A percentile compares a stretch with the other conserved stretches of the same genome.
phyloP scores from a whole-genome alignment of 2,329 filamentous ascomycete genomes.

The Fusarium sororula region DNA sequence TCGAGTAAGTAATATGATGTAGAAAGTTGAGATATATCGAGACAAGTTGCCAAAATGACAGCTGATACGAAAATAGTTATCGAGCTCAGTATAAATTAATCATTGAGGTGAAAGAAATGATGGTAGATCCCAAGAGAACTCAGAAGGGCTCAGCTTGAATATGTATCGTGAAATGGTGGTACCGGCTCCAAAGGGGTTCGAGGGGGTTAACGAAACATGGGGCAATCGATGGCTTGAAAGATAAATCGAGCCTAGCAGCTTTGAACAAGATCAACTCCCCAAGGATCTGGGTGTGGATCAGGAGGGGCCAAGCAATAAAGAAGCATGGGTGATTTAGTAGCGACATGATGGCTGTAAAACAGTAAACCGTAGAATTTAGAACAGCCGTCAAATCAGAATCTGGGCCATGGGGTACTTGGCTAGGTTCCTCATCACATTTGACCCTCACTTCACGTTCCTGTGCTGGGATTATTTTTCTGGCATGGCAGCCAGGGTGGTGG shows the following conservation, averaged over 20 bases:
- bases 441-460: conserved; percentile 33
- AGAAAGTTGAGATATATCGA: background rate
- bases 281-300: conserved; percentile 51
- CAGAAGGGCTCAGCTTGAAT: conserved; percentile 42
- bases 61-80: background rate
- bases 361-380: conserved; percentile 46
- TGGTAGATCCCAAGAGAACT: background rate
- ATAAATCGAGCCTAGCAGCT: conserved; percentile 49
- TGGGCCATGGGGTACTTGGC: conserved; percentile 19
- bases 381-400: conserved; percentile 42
- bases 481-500: conserved; percentile 41
- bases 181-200: conserved; percentile 37
- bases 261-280: conserved; percentile 48
- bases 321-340: conserved; percentile 41
- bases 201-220: conserved; percentile 48
- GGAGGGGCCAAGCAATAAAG: conserved; percentile 43
- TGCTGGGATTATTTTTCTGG: conserved; percentile 40
- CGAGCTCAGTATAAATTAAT: background rate
- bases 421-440: conserved; percentile 31
- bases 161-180: conserved; percentile 44
- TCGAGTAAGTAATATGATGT: background rate
- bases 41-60: background rate
- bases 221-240: conserved; percentile 48
- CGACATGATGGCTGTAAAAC: conserved; percentile 41
- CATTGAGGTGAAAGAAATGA: background rate